Evolutionary conservation across 768 basidiomycete genomes (phyloP).

Genomic region (Pleurotus cornucopiae): DNA sequence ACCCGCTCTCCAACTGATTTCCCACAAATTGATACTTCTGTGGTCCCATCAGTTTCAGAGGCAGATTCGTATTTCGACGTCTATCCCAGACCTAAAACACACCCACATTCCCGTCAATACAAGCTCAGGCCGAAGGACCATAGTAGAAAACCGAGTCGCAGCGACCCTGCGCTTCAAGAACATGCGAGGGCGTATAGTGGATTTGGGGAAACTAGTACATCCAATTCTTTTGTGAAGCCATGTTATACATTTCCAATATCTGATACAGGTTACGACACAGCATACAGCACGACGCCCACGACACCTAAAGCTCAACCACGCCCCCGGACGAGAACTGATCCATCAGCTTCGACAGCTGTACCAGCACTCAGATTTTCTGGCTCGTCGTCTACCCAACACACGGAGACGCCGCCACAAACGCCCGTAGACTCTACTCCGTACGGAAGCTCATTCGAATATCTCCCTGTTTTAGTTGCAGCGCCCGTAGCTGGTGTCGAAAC

Average conservation of each 20-base stretch:
- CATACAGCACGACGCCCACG: slow-evolving; percentile 17
- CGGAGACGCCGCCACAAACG: slow-evolving; percentile 70
- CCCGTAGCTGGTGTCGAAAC: slow-evolving; percentile 78
- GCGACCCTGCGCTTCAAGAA: slow-evolving; percentile 11
- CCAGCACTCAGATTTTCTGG: slow-evolving; percentile 61
- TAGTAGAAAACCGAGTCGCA: slow-evolving; percentile 16
- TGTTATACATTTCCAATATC: slow-evolving; percentile 39
- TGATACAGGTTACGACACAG: slow-evolving; percentile 26
- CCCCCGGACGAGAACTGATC: slow-evolving; percentile 55
- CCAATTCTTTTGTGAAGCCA: slow-evolving; percentile 18
- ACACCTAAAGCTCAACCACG: slow-evolving; percentile 34
- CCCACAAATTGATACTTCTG: slow-evolving; percentile 12
- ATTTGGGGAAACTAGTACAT: slow-evolving; percentile 4
- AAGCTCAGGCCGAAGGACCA: slow-evolving; percentile 20
- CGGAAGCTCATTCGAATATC: slow-evolving; percentile 41
- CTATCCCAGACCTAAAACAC: slow-evolving; percentile 36
- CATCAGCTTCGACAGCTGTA: slow-evolving; percentile 41
- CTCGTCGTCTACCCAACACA: slow-evolving; percentile 61
- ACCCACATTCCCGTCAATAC: slow-evolving; percentile 25
- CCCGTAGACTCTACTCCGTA: slow-evolving; percentile 46
- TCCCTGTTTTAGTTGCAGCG: slow-evolving; percentile 70
- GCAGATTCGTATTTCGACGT: slow-evolving; percentile 40
- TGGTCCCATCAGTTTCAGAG: slow-evolving; percentile 12
- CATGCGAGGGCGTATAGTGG: not conserved
- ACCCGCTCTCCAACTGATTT: slow-evolving; percentile 17